phyloP scores from a whole-genome alignment of 2,329 filamentous ascomycete genomes.

The Ophiocordyceps polyrhachis-furcata region DNA sequence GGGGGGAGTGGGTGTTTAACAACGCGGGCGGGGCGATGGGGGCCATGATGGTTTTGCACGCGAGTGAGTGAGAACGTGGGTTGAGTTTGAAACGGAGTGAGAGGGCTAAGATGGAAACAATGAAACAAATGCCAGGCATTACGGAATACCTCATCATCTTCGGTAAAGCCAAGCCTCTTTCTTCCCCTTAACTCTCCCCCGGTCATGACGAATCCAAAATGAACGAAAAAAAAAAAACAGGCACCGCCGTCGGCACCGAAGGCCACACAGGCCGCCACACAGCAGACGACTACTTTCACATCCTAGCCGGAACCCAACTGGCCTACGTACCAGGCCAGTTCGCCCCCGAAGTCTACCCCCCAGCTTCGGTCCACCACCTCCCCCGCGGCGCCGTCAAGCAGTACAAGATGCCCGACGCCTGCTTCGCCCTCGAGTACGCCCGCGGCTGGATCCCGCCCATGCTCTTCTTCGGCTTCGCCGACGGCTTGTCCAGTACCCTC shows the following conservation, averaged over 20 bases:
- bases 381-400: constrained; percentile 56
- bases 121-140: constrained; percentile 32
- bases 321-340: constrained; percentile 54
- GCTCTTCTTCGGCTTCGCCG: constrained; percentile 77
- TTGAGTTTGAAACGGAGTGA: neutral
- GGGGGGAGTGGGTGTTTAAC: constrained; percentile 81
- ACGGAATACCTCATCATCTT: constrained; percentile 88
- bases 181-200: no score
- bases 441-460: constrained; percentile 85
- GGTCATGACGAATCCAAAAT: no score
- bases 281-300: constrained; percentile 89
- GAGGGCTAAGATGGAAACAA: neutral
- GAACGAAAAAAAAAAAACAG: no score
- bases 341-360: constrained; percentile 48
- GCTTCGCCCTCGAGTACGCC: constrained; percentile 71
- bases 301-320: constrained; percentile 59
- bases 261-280: constrained; percentile 79
- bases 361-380: constrained; percentile 55
- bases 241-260: constrained; percentile 47
- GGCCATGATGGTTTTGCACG: constrained; percentile 77
- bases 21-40: constrained; percentile 87
- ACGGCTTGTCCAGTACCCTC: constrained; percentile 61
- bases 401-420: constrained; percentile 60
- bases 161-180: constrained; percentile 37
- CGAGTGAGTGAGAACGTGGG: constrained; percentile 30